These are phyloP conservation scores for Aristolochia contorta DNA, from an alignment of 164 flowering plant genomes.

Conservation along the genomic window DNA sequence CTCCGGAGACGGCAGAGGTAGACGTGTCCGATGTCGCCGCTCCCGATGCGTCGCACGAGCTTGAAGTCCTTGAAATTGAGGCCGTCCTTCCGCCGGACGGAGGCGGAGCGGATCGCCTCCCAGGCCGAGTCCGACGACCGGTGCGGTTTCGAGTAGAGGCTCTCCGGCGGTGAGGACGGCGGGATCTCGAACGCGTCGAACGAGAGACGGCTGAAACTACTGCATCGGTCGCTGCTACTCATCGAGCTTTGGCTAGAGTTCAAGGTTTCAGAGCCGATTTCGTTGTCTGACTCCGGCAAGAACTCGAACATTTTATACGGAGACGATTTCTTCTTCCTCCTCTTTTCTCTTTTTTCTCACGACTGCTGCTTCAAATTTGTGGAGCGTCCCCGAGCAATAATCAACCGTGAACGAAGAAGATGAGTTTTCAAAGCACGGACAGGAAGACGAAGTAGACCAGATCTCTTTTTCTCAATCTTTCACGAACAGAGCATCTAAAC, in stretches of 20 bases:
- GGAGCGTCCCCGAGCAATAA: too few relatives aligned
- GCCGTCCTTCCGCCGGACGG: conserved; percentile 15
- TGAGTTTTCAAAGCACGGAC: too few relatives aligned
- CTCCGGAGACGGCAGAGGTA: conserved; percentile 49
- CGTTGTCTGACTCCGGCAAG: conserved; percentile 27
- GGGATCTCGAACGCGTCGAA: conserved; percentile 25
- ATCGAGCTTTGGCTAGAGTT: conserved; percentile 41
- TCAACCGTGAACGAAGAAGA: too few relatives aligned
- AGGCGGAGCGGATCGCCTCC: conserved; percentile 38
- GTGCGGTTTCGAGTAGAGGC: conserved; percentile 40
- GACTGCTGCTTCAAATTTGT: too few relatives aligned
- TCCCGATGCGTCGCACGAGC: conserved; percentile 52
- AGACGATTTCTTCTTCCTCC: too few relatives aligned
- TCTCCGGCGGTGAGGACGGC: conserved; percentile 21
- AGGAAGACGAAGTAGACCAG: too few relatives aligned
- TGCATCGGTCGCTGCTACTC: conserved; percentile 40
- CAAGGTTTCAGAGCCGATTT: conserved; percentile 19
- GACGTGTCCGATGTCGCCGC: conserved; percentile 73
- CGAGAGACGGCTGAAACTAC: conserved; percentile 42
- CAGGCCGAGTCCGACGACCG: conserved; percentile 55
- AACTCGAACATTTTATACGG: conserved; percentile 19
- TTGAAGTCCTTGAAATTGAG: conserved; percentile 49
- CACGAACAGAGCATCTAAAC: neutral
- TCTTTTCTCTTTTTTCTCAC: too few relatives aligned
- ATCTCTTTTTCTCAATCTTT: too few relatives aligned